These are phyloP conservation scores for Penicillium canescens DNA, from an alignment of 495 filamentous ascomycete genomes.

Conservation along the genomic window DNA sequence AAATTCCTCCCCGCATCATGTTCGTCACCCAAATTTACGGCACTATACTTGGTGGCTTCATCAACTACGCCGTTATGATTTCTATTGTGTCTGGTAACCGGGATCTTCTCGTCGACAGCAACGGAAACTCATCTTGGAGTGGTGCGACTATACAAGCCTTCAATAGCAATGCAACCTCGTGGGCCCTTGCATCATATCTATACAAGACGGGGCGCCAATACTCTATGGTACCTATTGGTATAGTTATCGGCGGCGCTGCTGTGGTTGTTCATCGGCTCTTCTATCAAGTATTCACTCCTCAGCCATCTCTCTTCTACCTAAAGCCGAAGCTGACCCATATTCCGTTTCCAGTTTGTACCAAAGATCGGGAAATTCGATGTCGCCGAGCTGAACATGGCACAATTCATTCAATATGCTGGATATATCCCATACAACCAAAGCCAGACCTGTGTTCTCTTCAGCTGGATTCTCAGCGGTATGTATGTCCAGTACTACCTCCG, in stretches of 20 bases:
- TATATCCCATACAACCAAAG: constrained; percentile 45
- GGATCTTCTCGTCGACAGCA: constrained; percentile 32
- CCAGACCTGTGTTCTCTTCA: constrained; percentile 41
- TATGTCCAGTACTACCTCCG: constrained; percentile 55
- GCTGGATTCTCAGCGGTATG: constrained; percentile 41
- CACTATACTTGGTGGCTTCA: constrained; percentile 43
- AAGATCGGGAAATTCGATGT: constrained; percentile 29
- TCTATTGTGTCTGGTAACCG: constrained; percentile 39
- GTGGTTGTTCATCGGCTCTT: constrained; percentile 44
- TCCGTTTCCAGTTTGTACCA: constrained; percentile 27
- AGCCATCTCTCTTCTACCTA: neutral
- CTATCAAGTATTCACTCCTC: constrained; percentile 24
- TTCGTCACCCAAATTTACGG: constrained; percentile 48
- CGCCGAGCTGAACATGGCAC: constrained; percentile 38
- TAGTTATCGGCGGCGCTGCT: constrained; percentile 40
- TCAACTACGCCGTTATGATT: constrained; percentile 53
- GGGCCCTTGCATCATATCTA: constrained; percentile 44
- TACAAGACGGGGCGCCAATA: constrained; percentile 34
- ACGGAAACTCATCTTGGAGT: constrained; percentile 49
- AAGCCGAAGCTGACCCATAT: neutral
- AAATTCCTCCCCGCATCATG: constrained; percentile 46
- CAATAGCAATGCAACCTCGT: constrained; percentile 43
- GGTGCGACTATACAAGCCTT: constrained; percentile 44
- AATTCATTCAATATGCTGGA: constrained; percentile 46
- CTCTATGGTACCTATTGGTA: constrained; percentile 46